These are phyloP conservation scores for Achaetomium macrosporum DNA, from an alignment of 2,329 filamentous ascomycete genomes.

Conservation along the genomic window DNA sequence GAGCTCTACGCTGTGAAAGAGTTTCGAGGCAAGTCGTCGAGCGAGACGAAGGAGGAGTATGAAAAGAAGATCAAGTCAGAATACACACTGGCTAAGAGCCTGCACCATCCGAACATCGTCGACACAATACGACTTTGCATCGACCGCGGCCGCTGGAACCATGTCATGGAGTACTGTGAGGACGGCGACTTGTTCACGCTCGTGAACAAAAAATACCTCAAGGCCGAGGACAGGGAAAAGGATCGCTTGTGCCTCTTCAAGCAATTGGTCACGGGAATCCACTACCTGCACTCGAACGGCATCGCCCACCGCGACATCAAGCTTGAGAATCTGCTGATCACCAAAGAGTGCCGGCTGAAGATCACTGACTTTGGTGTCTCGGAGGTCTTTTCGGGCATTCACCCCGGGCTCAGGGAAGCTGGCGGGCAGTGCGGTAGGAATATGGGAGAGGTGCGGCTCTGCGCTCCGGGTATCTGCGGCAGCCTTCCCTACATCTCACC, in stretches of 20 bases:
- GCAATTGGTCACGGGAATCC: conserved; percentile 75
- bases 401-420: conserved; percentile 69
- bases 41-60: conserved; percentile 69
- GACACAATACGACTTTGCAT: conserved; percentile 72
- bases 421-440: conserved; percentile 67
- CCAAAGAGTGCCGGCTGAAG: conserved; percentile 74
- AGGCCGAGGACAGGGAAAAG: conserved; percentile 53
- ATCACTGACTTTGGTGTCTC: conserved; percentile 90
- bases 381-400: conserved; percentile 75
- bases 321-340: conserved; percentile 77
- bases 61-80: conserved; percentile 88
- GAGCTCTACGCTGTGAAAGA: conserved; percentile 83
- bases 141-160: conserved; percentile 72
- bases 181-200: conserved; percentile 75
- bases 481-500: conserved; percentile 84
- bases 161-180: conserved; percentile 89
- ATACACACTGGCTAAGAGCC: conserved; percentile 77
- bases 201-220: conserved; percentile 65
- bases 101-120: conserved; percentile 83
- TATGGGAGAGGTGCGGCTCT: conserved; percentile 66
- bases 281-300: conserved; percentile 75
- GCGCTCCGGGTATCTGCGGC: conserved; percentile 74
- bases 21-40: conserved; percentile 65
- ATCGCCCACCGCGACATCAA: conserved; percentile 91
- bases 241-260: conserved; percentile 85